These are phyloP conservation scores for Beauveria bassiana DNA, from an alignment of 2,329 filamentous ascomycete genomes.

Conservation along the genomic window DNA sequence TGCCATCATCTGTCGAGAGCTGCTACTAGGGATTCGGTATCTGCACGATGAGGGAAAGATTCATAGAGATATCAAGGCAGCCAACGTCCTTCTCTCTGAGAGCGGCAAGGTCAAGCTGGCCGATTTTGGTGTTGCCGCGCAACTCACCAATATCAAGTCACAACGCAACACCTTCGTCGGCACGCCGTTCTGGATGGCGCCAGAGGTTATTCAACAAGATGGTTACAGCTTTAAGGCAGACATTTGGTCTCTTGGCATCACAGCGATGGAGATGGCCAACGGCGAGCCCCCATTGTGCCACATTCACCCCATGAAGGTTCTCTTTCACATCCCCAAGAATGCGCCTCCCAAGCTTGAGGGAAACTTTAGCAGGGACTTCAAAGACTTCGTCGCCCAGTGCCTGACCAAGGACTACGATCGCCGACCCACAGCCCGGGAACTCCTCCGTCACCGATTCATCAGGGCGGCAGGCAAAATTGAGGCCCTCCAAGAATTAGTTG, in stretches of 20 bases:
- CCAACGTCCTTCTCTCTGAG: conserved; percentile 89
- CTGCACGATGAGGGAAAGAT: conserved; percentile 92
- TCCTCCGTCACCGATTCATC: conserved; percentile 85
- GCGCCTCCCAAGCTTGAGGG: conserved; percentile 78
- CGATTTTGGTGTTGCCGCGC: conserved; percentile 94
- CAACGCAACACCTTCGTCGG: conserved; percentile 96
- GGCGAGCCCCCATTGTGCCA: conserved; percentile 83
- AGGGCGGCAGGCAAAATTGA: conserved; percentile 81
- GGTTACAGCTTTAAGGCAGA: conserved; percentile 82
- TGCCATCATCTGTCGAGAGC: conserved; percentile 86
- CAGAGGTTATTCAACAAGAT: conserved; percentile 85
- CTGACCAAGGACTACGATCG: conserved; percentile 86
- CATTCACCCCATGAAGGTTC: conserved; percentile 87
- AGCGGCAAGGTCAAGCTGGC: conserved; percentile 88
- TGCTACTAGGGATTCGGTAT: conserved; percentile 85
- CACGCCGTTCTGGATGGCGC: conserved; percentile 96
- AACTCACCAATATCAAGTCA: conserved; percentile 95
- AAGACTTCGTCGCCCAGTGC: conserved; percentile 86
- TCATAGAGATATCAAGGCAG: conserved; percentile 93
- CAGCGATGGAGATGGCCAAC: conserved; percentile 80
- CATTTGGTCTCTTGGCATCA: conserved; percentile 89
- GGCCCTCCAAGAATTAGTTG: conserved; percentile 77
- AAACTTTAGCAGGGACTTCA: conserved; percentile 81
- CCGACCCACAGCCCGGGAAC: conserved; percentile 75
- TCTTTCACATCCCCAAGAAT: conserved; percentile 87